Evolutionary conservation across 345 rosid species (phyloP), one percentile per base, ranked within the genome.

Genomic region (Pugionium cornutum): DNA sequence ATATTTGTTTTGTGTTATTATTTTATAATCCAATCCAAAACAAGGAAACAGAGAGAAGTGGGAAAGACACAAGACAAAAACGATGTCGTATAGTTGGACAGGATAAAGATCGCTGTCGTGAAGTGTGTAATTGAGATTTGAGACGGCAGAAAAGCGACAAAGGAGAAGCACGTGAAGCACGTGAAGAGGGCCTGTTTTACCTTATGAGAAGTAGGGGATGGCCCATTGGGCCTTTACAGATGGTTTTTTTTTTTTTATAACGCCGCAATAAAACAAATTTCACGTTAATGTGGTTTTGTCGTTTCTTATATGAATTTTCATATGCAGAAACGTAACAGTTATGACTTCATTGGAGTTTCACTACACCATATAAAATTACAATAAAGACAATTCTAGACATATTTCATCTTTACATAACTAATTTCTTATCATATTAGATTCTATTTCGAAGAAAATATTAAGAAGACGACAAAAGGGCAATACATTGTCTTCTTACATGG

Each of bases 211-310:
- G 63, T 62, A 37, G 57, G 57, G 57, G 50, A 18, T 70, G 69
- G 58, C 75, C 69, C 75, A 70, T 70, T 70, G 75, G 75, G 68
- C 64, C 56, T 53, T 62, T 70, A 3, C 6, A 35, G 40, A 46
- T 47, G 2, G 7, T 4, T 65, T 0, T 9, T 66, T 43, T 29
- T 55, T 45, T 8, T 45, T 18, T 18, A 18, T 18, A 18, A 60
- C 11, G 6, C 18, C 61, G 48, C 40, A 52, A 69, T 45, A 58
- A 69, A 53, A 61, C 67, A 69, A 70, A 70, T 6, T 61, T 69
- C 42, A 28, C 56, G 40, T 36, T 62, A 2, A 25, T 62, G 68
- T 39, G 57, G 7, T 61, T 54, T 70, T 62, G 75, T 62, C 75
- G n/a, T 70, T 53, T 62, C 53, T 6, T 4, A 43, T 34, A 34